phyloP scores from a whole-genome alignment of 2,329 filamentous ascomycete species.

The Chrysoporthe puriensis region DNA sequence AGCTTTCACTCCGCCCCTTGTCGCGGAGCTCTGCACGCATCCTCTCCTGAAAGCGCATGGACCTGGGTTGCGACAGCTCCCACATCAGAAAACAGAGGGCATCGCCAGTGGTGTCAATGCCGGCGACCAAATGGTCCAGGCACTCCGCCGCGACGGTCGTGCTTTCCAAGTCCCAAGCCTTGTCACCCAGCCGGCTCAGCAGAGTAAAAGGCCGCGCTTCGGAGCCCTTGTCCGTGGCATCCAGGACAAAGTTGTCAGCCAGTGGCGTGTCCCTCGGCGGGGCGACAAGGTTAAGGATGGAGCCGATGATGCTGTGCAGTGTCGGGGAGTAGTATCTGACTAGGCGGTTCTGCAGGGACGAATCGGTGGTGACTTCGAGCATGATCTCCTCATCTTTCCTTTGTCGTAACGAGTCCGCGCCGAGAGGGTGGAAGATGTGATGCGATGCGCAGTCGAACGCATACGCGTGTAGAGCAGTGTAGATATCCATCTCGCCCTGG shows the following conservation, averaged over 20 bases:
- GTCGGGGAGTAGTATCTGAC: slow-evolving; percentile 60
- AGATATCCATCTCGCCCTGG: slow-evolving; percentile 57
- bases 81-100: slow-evolving; percentile 73
- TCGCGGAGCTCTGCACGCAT: slow-evolving; percentile 56
- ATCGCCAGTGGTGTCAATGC: slow-evolving; percentile 74
- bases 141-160: slow-evolving; percentile 68
- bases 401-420: slow-evolving; percentile 61
- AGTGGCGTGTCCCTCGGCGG: slow-evolving; percentile 61
- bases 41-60: slow-evolving; percentile 51
- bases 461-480: slow-evolving; percentile 68
- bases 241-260: slow-evolving; percentile 62
- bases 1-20: slow-evolving; percentile 30
- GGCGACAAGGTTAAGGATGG: slow-evolving; percentile 51
- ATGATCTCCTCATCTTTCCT: slow-evolving; percentile 65
- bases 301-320: slow-evolving; percentile 52
- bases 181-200: slow-evolving; percentile 59
- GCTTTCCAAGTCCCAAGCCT: slow-evolving; percentile 51
- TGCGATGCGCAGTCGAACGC: slow-evolving; percentile 71
- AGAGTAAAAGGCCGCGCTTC: slow-evolving; percentile 59
- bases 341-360: slow-evolving; percentile 67
- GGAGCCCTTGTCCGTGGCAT: slow-evolving; percentile 48
- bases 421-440: slow-evolving; percentile 70
- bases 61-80: slow-evolving; percentile 66
- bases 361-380: slow-evolving; percentile 69
- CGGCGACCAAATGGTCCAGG: slow-evolving; percentile 72